Conservation (phyloP, 2,329 filamentous ascomycete genomes). For the Penicillium sp. region DNA sequence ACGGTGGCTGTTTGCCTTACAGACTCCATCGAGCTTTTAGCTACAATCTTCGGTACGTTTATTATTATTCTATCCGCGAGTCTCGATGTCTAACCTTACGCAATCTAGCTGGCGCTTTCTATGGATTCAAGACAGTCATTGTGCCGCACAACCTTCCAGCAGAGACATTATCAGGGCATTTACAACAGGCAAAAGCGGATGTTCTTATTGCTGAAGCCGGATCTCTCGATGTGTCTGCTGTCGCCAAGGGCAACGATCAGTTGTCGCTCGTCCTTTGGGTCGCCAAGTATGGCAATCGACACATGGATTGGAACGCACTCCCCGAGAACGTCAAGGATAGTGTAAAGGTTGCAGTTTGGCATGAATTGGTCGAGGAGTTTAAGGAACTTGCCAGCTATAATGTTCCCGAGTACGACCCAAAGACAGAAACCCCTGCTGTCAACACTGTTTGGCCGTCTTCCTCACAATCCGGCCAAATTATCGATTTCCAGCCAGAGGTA, state of each 20-base stretch:
- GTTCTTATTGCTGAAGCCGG: conserved; percentile 82
- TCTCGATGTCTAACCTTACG: conserved; percentile 13
- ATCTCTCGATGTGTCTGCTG: conserved; percentile 74
- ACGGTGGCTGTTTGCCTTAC: conserved; percentile 87
- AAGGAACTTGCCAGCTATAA: conserved; percentile 59
- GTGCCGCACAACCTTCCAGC: conserved; percentile 78
- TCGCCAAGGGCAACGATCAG: conserved; percentile 67
- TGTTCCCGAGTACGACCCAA: conserved; percentile 63
- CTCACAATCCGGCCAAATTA: conserved; percentile 62
- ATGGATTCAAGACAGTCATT: conserved; percentile 79
- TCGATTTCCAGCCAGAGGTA: conserved; percentile 74
- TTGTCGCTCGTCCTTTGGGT: conserved; percentile 87
- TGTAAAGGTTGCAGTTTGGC: conserved; percentile 86
- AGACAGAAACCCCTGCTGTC: conserved; percentile 49
- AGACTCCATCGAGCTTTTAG: conserved; percentile 86
- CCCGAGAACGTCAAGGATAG: conserved; percentile 72
- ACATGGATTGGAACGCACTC: conserved; percentile 93
- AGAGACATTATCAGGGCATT: conserved; percentile 67
- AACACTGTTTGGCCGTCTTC: conserved; percentile 42
- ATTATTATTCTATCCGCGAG: background rate
- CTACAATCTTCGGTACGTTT: conserved; percentile 67
- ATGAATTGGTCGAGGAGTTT: conserved; percentile 76
- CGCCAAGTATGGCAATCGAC: conserved; percentile 82
- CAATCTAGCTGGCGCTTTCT: conserved; percentile 74
- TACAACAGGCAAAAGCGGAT: conserved; percentile 73